Percentiles rank a stretch among this genome's conserved stretches.
phyloP scores from a whole-genome alignment of 257 asterid species.

The Solanum boliviense region DNA sequence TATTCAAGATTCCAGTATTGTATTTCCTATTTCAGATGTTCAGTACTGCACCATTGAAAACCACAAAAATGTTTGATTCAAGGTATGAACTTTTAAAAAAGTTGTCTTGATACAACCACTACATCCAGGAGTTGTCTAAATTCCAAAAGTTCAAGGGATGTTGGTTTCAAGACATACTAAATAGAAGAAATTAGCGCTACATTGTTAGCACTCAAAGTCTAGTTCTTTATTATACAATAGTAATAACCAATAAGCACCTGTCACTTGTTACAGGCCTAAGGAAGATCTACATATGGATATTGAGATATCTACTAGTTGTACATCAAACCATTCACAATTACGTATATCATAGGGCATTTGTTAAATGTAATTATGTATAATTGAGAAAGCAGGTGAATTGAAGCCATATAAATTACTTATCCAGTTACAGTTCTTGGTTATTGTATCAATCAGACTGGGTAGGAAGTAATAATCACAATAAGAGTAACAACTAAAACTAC shows the following conservation, averaged over 20 bases:
- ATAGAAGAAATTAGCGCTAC: background rate
- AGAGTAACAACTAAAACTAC: background rate
- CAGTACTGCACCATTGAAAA: background rate
- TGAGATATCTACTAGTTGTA: background rate
- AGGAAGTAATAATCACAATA: background rate
- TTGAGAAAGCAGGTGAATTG: background rate
- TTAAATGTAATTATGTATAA: background rate
- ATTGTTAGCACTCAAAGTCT: background rate
- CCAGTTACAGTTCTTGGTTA: background rate
- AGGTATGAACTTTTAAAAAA: background rate
- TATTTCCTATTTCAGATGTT: background rate
- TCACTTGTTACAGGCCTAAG: background rate
- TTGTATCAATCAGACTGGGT: background rate
- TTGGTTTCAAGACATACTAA: background rate
- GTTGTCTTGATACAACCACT: background rate
- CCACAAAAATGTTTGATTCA: background rate
- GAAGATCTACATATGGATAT: background rate
- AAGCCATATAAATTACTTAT: background rate
- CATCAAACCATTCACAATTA: background rate
- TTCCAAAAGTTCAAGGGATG: background rate
- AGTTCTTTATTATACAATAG: background rate
- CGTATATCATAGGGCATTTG: background rate
- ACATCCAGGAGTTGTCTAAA: background rate
- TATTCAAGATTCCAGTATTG: background rate
- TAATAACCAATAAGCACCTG: background rate